A percentile compares a stretch with the other conserved stretches of the same genome.
phyloP scores from a whole-genome alignment of 306 rosid species.

The Lathyrus oleraceus region DNA sequence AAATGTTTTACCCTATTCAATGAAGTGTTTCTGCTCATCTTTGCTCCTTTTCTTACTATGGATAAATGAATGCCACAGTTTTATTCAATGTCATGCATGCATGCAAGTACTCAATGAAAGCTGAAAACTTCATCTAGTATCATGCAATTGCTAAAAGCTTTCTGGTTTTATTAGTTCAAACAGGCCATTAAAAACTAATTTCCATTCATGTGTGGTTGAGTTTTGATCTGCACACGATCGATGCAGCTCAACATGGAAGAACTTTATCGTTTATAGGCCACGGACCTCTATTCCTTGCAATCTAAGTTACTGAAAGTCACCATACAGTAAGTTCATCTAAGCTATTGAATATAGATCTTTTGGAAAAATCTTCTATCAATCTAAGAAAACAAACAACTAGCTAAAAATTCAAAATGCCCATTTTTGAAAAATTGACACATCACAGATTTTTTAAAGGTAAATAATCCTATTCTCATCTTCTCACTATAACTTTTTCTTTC shows the following conservation, averaged over 20 bases:
- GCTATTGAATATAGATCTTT: background rate
- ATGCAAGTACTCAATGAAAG: background rate
- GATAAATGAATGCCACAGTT: background rate
- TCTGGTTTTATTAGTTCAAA: background rate
- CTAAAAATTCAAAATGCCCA: no score
- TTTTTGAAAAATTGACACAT: no score
- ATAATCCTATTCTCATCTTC: no score
- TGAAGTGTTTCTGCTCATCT: no score
- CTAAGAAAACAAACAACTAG: no score
- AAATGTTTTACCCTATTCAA: background rate
- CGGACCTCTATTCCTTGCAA: background rate
- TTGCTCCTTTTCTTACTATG: constrained; percentile 8
- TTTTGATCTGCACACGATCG: background rate
- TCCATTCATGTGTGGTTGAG: background rate
- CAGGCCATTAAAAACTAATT: no score
- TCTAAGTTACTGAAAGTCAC: background rate
- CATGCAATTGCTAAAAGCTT: background rate
- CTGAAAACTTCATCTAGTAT: background rate
- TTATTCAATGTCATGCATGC: no score
- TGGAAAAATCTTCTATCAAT: background rate
- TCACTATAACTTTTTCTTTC: no score
- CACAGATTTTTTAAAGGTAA: no score
- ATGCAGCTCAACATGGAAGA: background rate
- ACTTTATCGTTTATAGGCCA: background rate
- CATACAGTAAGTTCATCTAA: background rate